Evolutionary conservation across 805 yeast genomes (phyloP), one percentile per base, ranked within the genome.

Genomic region (Candida nonsorbophila): DNA sequence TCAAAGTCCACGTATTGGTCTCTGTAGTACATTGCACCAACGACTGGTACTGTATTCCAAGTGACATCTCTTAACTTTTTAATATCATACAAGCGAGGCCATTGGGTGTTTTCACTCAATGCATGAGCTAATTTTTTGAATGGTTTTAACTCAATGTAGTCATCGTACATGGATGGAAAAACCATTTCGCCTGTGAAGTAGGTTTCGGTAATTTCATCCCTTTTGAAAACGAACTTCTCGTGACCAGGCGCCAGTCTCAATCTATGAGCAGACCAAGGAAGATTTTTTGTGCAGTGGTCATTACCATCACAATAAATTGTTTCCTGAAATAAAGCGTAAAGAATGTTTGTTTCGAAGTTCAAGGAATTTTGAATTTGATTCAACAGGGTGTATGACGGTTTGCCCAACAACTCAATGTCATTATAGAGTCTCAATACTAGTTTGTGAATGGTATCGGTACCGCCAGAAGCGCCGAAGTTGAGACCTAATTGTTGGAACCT

Each of bases 111-210:
- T 3, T 33, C 28, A 31, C 62, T 67, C 25, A 63, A 44, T 3
- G 50, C 56, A 25, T 51, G 14, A 1, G 77, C 73, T 35, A 74
- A 53, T 2, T 44, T 41, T 30, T 61, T 58, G 24, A 75, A 51
- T 10, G 49, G 49, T 4, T 43, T 33, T 22, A 74, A 53, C 37
- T 68, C 74, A 0, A 48, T 45, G 37, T 58, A 72, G 38, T 73
- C 77, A 20, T 68, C 70, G 35, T 45, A 63, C 70, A 72, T 71
- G 9, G 68, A 64, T 36, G 64, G 62, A 49, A 48, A 72, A 25
- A 73, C 73, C 76, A 72, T 71, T 37, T 74, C 79, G 8, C 78
- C 75, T 3, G 76, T 71, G 45, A 72, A 72, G 34, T 46, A 71
- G 3, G 67, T 51, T 2, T 62, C 47, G 24, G 37, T 33, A 3